Conservation (phyloP, 148 eudicot genomes). For the Fagopyrum homotropicum region DNA sequence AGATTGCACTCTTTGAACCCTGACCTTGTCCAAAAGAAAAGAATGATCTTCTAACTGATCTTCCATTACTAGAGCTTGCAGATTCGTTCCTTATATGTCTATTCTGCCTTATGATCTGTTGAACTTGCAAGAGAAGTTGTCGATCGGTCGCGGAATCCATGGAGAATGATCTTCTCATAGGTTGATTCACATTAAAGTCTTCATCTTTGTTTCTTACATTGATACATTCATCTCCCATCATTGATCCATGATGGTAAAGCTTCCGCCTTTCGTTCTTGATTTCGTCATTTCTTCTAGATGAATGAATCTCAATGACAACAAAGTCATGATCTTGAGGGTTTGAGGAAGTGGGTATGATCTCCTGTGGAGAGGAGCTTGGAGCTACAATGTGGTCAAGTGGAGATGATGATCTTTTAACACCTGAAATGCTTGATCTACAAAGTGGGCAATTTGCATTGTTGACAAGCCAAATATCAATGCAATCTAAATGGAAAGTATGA, state of each 20-base stretch:
- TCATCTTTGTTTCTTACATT: constrained; percentile 23
- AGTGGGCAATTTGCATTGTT: constrained; percentile 80
- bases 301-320: neutral
- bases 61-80: constrained; percentile 9
- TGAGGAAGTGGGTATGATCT: constrained; percentile 9
- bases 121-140: constrained; percentile 30
- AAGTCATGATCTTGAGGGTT: neutral
- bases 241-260: constrained; percentile 20
- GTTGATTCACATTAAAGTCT: constrained; percentile 22
- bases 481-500: constrained; percentile 72
- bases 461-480: constrained; percentile 80
- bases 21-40: constrained; percentile 2
- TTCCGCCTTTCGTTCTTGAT: neutral
- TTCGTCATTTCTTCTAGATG: neutral
- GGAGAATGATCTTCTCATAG: constrained; percentile 30
- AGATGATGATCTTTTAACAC: constrained; percentile 18
- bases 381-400: constrained; percentile 48
- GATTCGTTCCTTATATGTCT: neutral
- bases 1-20: neutral
- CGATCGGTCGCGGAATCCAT: constrained; percentile 22
- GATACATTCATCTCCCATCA: constrained; percentile 37
- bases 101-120: constrained; percentile 26
- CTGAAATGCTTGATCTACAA: constrained; percentile 69
- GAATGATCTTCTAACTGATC: neutral
- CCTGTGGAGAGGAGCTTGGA: constrained; percentile 75